Evolutionary conservation across 805 yeast genomes (phyloP), one percentile per base, ranked within the genome.

Genomic region (Saccharomycopsis selenospora): DNA sequence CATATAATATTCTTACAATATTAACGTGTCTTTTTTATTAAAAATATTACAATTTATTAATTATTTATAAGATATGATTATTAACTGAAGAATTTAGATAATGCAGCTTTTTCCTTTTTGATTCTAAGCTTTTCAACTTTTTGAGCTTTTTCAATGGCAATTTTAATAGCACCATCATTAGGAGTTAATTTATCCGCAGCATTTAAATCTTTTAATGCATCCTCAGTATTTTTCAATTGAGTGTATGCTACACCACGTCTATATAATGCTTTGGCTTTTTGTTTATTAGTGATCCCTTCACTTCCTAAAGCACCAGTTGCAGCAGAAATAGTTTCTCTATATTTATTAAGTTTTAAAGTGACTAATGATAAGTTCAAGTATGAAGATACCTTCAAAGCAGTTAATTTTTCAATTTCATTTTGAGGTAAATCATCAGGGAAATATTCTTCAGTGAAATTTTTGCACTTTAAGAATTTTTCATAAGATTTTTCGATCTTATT

Each of bases 191-290:
- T 66, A 23, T 77, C 65, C 0, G 97, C 96, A 52, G 71, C 69
- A 55, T 79, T 76, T 49, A 89, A 73, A 52, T 82, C 83, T 10
- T 63, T 66, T 45, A 82, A 67, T 0, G 96, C 95, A 49, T 70
- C 75, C 26, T 82, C 91, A 47, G 79, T 82, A 59, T 85, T 81
- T 59, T 82, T 82, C 20, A 72, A 67, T 6, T 75, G 65, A 51
- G 77, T 65, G 58, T 79, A 74, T 1, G 93, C 96, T 60, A 75
- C 68, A 30, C 95, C 96, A 64, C 91, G 80, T 63, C 98, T 81
- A 70, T 81, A 90, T 40, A 77, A 68, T 0, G 96, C 97, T 69
- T 90, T 90, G 14, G 95, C 87, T 62, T 75, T 76, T 20, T 88
- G 79, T 53, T 80, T 76, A 36, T 76, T 83, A 48, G 77, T 85